A percentile compares a stretch with the other conserved stretches of the same genome.
These are phyloP conservation scores for Fusarium sp. DNA, from an alignment of 2,329 filamentous ascomycete genomes.

Conservation along the genomic window DNA sequence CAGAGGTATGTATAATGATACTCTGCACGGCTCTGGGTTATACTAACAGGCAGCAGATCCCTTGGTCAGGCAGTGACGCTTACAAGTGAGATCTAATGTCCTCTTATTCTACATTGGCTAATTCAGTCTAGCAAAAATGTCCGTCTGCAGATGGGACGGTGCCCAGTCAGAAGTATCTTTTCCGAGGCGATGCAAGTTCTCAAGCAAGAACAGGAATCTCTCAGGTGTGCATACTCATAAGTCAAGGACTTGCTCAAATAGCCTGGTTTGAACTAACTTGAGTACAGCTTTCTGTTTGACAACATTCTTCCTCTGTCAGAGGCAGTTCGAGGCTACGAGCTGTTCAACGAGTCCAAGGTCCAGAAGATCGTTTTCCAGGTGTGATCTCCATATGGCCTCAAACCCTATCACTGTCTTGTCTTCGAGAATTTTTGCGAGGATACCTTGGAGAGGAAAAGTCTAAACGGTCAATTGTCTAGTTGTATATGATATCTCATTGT, in stretches of 20 bases:
- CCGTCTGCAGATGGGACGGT: slow-evolving; percentile 79
- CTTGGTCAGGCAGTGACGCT: slow-evolving; percentile 71
- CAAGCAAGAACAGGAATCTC: slow-evolving; percentile 70
- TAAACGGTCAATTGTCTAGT: background rate
- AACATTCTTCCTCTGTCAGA: slow-evolving; percentile 75
- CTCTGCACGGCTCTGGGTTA: fast-evolving
- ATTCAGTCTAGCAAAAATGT: slow-evolving; percentile 69
- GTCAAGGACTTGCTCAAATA: background rate
- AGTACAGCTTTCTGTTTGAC: slow-evolving; percentile 76
- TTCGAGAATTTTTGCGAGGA: fast-evolving
- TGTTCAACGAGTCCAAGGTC: slow-evolving; percentile 77
- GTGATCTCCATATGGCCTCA: background rate
- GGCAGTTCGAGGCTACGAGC: slow-evolving; percentile 72
- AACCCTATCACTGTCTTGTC: fast-evolving
- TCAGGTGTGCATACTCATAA: slow-evolving; percentile 61
- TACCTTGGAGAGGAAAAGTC: background rate
- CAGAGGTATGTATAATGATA: slow-evolving; percentile 60
- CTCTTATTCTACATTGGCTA: slow-evolving; percentile 5
- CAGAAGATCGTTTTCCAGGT: slow-evolving; percentile 74
- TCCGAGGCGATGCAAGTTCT: slow-evolving; percentile 70
- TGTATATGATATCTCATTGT: background rate
- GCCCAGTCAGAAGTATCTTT: slow-evolving; percentile 77
- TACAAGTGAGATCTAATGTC: slow-evolving; percentile 57
- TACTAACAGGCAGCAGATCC: slow-evolving; percentile 58
- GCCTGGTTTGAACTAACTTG: background rate